Percentiles rank a stretch among this genome's conserved stretches.
phyloP scores from a whole-genome alignment of 202 grass and related monocot species.

The Schoenoplectus triqueter region DNA sequence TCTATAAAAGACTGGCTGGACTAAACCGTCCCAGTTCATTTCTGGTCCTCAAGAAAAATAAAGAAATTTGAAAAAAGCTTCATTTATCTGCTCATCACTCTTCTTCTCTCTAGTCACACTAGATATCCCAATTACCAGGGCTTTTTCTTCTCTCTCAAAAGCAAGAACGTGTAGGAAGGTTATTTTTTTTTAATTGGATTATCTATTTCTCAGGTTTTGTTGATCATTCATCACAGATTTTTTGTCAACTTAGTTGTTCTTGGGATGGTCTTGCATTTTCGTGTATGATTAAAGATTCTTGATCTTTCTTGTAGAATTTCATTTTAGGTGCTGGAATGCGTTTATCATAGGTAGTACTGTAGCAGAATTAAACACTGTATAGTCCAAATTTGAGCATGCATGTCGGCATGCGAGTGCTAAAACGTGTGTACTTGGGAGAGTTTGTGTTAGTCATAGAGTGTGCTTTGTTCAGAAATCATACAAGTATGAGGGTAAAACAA shows the following conservation, averaged over 20 bases:
- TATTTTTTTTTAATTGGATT: neutral
- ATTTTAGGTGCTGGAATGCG: neutral
- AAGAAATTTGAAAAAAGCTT: neutral
- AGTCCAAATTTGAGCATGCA: neutral
- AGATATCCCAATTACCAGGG: neutral
- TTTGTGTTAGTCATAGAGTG: neutral
- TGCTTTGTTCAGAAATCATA: neutral
- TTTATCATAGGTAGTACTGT: neutral
- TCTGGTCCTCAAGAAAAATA: neutral
- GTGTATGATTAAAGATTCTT: neutral
- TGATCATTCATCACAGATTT: neutral
- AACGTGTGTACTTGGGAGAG: neutral
- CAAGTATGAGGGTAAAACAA: too few relatives aligned
- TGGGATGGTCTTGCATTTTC: neutral
- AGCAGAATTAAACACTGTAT: neutral
- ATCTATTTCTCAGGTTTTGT: neutral
- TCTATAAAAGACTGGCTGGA: neutral
- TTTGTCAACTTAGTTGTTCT: constrained; percentile 9
- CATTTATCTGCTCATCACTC: neutral
- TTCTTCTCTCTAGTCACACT: neutral
- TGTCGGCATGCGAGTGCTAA: neutral
- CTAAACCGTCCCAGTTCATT: neutral
- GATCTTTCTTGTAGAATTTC: neutral
- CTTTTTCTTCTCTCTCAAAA: neutral
- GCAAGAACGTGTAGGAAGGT: neutral